phyloP scores from a whole-genome alignment of 75 land plant species.

The Adiantum capillusveneris region DNA sequence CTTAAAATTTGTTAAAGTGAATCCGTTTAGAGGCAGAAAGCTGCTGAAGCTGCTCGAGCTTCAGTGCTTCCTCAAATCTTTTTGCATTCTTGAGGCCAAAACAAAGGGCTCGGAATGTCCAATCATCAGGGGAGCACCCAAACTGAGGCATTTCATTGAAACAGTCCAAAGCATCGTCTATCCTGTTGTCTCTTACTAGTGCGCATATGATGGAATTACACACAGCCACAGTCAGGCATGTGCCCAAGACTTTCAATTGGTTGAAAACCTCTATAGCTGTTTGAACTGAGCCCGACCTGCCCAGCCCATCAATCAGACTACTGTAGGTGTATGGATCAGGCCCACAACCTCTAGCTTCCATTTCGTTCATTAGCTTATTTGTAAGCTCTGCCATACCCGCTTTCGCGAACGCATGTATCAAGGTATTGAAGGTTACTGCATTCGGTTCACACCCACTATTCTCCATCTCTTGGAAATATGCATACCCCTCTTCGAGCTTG shows the following conservation, averaged over 20 bases:
- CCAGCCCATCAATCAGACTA: conserved; percentile 32
- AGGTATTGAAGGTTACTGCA: conserved; percentile 47
- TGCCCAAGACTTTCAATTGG: conserved; percentile 25
- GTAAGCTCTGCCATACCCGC: conserved; percentile 46
- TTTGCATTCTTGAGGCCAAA: conserved; percentile 1
- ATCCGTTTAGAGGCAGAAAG: background rate
- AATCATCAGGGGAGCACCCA: conserved; percentile 8
- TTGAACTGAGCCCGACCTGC: conserved; percentile 21
- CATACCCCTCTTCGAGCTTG: conserved; percentile 31
- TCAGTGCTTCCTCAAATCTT: background rate
- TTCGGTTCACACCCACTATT: conserved; percentile 20
- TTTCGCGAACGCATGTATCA: conserved; percentile 54
- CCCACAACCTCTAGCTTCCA: conserved; percentile 27
- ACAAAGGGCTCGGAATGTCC: conserved; percentile 1
- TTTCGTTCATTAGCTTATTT: conserved; percentile 31
- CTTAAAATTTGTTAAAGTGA: too few relatives aligned
- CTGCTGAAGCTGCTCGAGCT: background rate
- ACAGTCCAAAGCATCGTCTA: conserved; percentile 4
- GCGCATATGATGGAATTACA: background rate
- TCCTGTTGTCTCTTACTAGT: background rate
- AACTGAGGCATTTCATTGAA: conserved; percentile 4
- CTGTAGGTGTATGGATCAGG: conserved; percentile 46
- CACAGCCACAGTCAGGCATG: background rate
- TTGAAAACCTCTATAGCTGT: conserved; percentile 41
- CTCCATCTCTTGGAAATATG: conserved; percentile 44